phyloP scores from a whole-genome alignment of 768 basidiomycete species.

The Pleurotus citrinopileatus region DNA sequence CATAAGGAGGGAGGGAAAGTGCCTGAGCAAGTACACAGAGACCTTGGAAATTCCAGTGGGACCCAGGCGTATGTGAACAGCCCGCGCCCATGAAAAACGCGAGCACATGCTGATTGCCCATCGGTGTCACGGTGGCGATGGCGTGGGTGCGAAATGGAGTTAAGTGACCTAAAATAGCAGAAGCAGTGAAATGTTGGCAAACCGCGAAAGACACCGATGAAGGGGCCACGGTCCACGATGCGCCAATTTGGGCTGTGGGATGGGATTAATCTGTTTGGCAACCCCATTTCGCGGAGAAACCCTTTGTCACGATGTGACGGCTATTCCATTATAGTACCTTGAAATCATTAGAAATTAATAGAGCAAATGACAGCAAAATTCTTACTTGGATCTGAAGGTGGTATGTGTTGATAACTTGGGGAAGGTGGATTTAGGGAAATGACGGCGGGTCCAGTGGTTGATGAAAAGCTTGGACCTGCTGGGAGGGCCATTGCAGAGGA shows the following conservation, averaged over 20 bases:
- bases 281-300: too few species aligned
- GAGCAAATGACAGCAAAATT: too few species aligned
- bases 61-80: not conserved
- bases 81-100: constrained; percentile 9
- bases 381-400: too few species aligned
- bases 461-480: too few species aligned
- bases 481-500: too few species aligned
- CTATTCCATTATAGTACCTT: too few species aligned
- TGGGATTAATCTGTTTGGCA: too few species aligned
- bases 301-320: too few species aligned
- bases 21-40: not conserved
- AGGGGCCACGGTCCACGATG: constrained; percentile 3
- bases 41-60: not conserved
- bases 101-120: not conserved
- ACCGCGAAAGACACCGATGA: not conserved
- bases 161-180: constrained; percentile 4
- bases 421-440: too few species aligned
- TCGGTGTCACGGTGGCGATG: constrained; percentile 10
- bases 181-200: not conserved
- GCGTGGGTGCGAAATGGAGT: constrained; percentile 6
- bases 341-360: too few species aligned
- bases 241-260: constrained; percentile 5
- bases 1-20: not conserved
- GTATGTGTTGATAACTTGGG: too few species aligned
- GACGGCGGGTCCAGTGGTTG: too few species aligned